A percentile compares a stretch with the other conserved stretches of the same genome.
phyloP scores from a whole-genome alignment of 805 yeast species.

The Scheffersomyces ergatensis region DNA sequence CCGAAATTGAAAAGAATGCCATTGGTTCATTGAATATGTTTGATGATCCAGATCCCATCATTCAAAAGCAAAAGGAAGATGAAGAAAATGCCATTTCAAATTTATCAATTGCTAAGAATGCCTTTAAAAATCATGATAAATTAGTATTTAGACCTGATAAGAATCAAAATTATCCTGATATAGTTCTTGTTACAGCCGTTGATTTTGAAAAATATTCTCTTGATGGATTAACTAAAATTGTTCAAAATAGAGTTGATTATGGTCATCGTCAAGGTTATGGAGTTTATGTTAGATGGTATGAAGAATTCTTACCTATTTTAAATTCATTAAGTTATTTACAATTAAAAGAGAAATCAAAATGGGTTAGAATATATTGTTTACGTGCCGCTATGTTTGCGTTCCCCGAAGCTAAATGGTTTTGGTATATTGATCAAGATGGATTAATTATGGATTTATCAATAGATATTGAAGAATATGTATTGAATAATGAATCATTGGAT shows the following conservation, averaged over 20 bases:
- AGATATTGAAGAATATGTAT: conserved; percentile 57
- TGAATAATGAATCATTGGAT: conserved; percentile 59
- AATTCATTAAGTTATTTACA: conserved; percentile 41
- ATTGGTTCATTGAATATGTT: conserved; percentile 39
- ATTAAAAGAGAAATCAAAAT: conserved; percentile 44
- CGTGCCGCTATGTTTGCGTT: conserved; percentile 93
- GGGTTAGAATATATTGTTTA: conserved; percentile 64
- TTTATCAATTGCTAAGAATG: conserved; percentile 46
- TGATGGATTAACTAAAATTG: conserved; percentile 60
- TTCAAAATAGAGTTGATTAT: conserved; percentile 86
- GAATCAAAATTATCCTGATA: conserved; percentile 50
- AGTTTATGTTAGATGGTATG: conserved; percentile 77
- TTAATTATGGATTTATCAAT: conserved; percentile 70
- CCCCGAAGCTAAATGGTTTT: conserved; percentile 86
- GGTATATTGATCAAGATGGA: conserved; percentile 82
- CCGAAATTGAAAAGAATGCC: conserved; percentile 32
- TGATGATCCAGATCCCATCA: conserved; percentile 38
- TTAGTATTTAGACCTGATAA: conserved; percentile 43
- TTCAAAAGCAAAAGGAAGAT: conserved; percentile 40
- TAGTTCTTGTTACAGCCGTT: conserved; percentile 74
- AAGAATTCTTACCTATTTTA: conserved; percentile 71
- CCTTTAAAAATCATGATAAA: conserved; percentile 66
- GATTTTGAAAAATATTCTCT: conserved; percentile 68
- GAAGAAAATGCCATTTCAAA: conserved; percentile 46
- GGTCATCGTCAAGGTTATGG: conserved; percentile 83